Conservation (phyloP, 2,329 filamentous ascomycete genomes). For the Ophiostoma triangulosporum region DNA sequence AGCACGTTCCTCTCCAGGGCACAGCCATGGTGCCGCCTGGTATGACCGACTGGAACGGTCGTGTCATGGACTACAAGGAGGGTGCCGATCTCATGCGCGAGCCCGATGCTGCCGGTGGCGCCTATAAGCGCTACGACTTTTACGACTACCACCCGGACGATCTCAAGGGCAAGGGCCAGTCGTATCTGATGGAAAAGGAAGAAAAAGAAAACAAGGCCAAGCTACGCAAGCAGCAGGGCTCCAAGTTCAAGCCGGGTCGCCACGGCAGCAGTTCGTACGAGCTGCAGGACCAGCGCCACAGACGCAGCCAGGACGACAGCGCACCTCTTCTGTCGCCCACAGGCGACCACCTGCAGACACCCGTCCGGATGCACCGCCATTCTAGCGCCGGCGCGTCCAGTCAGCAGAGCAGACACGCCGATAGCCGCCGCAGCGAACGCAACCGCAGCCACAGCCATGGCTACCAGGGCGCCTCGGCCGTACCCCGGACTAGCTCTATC, state of each 20-base stretch:
- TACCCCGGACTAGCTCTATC: not conserved
- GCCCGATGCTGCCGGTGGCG: conserved; percentile 49
- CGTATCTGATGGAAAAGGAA: conserved; percentile 56
- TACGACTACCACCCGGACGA: conserved; percentile 57
- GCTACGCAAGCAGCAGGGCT: conserved; percentile 22
- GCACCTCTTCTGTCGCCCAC: conserved; percentile 13
- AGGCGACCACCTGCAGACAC: conserved; percentile 13
- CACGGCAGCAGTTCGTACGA: not conserved
- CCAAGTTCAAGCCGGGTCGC: conserved; percentile 33
- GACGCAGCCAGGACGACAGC: conserved; percentile 2
- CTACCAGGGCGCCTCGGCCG: not conserved
- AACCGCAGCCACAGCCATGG: not conserved
- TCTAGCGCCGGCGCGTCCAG: not conserved
- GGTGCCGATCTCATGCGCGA: conserved; percentile 79
- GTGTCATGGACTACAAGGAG: conserved; percentile 65
- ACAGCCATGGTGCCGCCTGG: conserved; percentile 67
- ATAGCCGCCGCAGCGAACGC: not conserved
- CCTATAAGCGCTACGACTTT: conserved; percentile 64
- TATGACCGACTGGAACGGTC: conserved; percentile 51
- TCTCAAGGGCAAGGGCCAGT: conserved; percentile 72
- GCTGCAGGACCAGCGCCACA: conserved; percentile 22
- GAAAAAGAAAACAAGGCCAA: conserved; percentile 42
- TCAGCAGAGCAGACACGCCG: not conserved
- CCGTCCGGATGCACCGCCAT: conserved; percentile 26
- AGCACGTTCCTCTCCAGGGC: conserved; percentile 69